These are phyloP conservation scores for Xenoacremonium recifei DNA, from an alignment of 2,329 filamentous ascomycete genomes.

Conservation along the genomic window DNA sequence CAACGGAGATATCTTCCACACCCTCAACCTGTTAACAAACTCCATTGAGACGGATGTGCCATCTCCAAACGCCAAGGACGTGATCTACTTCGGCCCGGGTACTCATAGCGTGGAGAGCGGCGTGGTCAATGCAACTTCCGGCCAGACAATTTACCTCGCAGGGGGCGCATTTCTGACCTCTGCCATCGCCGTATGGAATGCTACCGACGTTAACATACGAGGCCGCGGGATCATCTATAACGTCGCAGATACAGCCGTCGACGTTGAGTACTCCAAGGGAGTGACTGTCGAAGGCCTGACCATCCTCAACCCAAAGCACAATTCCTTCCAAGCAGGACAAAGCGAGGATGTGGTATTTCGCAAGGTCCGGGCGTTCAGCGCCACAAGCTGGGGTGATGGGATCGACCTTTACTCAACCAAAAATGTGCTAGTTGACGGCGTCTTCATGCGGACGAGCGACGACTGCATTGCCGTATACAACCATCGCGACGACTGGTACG, in stretches of 20 bases:
- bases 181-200: slow-evolving; percentile 17
- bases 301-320: too few species aligned
- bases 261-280: too few species aligned
- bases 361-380: slow-evolving; percentile 19
- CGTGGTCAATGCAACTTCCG: too few species aligned
- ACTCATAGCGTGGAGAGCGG: too few species aligned
- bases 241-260: slow-evolving; percentile 7
- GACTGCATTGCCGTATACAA: slow-evolving; percentile 34
- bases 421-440: slow-evolving; percentile 26
- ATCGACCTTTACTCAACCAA: slow-evolving; percentile 20
- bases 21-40: too few species aligned
- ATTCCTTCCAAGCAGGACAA: slow-evolving; percentile 18
- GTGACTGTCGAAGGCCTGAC: too few species aligned
- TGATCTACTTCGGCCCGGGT: too few species aligned
- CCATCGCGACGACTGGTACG: slow-evolving; percentile 31
- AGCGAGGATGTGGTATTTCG: slow-evolving; percentile 16
- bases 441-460: slow-evolving; percentile 36
- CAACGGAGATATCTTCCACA: too few species aligned
- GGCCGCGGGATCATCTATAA: slow-evolving; percentile 23
- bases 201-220: slow-evolving; percentile 12
- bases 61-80: too few species aligned
- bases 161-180: slow-evolving; percentile 15
- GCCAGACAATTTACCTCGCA: slow-evolving; percentile 15
- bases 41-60: too few species aligned
- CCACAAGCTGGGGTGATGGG: slow-evolving; percentile 22